Conservation (phyloP, 2,329 filamentous ascomycete genomes). For the Scleromitrula shiraiana region DNA sequence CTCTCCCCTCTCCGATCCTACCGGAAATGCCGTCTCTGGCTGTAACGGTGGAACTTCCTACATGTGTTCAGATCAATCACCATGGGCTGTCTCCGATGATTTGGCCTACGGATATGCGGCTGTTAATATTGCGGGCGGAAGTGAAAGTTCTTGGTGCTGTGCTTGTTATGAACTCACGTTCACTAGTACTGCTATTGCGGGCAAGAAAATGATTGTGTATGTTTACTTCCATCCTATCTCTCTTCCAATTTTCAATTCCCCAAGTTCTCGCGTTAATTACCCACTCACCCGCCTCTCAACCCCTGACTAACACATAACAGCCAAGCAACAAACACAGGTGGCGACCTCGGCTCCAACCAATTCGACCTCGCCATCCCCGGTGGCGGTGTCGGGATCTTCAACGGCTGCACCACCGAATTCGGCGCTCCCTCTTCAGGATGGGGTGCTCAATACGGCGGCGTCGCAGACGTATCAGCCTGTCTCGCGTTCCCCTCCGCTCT, state of each 20-base stretch:
- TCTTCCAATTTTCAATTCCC: neutral
- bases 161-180: constrained; percentile 49
- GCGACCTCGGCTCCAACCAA: constrained; percentile 47
- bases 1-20: constrained; percentile 42
- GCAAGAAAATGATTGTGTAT: constrained; percentile 53
- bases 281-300: no score
- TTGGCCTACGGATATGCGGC: constrained; percentile 57
- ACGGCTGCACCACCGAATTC: constrained; percentile 44
- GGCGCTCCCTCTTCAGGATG: constrained; percentile 34
- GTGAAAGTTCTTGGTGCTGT: constrained; percentile 56
- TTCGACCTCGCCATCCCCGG: constrained; percentile 50
- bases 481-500: constrained; percentile 36
- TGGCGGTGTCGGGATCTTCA: constrained; percentile 47
- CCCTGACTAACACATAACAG: neutral
- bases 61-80: constrained; percentile 54
- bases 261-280: no score
- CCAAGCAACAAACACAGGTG: constrained; percentile 56
- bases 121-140: constrained; percentile 41
- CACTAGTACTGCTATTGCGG: constrained; percentile 41
- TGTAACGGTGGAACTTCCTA: constrained; percentile 40
- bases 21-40: constrained; percentile 36
- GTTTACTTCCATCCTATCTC: neutral
- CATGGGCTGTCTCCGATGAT: constrained; percentile 51
- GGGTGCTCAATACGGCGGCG: constrained; percentile 41
- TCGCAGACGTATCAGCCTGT: constrained; percentile 36